Conservation (phyloP, 1,284 basidiomycete species). For the Ceratobasidium sp. region DNA sequence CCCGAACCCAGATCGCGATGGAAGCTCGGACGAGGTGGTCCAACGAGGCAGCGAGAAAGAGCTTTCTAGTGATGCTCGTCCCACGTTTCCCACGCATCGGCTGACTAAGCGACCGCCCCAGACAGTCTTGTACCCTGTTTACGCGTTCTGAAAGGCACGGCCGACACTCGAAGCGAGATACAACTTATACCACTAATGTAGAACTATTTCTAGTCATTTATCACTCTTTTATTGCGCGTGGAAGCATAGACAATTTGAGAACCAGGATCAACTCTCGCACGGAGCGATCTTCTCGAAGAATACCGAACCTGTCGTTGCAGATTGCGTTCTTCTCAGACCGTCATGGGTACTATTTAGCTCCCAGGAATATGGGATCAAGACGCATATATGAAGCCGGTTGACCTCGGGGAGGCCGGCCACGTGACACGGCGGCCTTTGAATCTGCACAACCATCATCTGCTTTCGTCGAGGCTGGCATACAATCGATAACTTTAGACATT, state of each 20-base stretch:
- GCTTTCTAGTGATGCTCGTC: conserved; percentile 21
- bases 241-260: not conserved
- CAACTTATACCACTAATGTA: too few species aligned
- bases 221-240: not conserved
- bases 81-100: conserved; percentile 34
- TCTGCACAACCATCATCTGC: too few species aligned
- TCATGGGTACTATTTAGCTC: not conserved
- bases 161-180: too few species aligned
- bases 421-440: too few species aligned
- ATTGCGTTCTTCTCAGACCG: not conserved
- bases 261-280: not conserved
- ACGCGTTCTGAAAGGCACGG: not conserved
- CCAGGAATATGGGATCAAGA: not conserved
- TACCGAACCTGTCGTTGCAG: not conserved
- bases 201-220: too few species aligned
- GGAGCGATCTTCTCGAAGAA: not conserved
- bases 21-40: conserved; percentile 35
- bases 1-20: conserved; percentile 42
- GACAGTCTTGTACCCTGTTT: not conserved
- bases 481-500: not conserved
- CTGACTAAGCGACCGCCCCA: conserved; percentile 29
- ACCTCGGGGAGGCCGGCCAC: too few species aligned
- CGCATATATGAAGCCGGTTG: too few species aligned
- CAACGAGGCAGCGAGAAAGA: conserved; percentile 26
- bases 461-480: too few species aligned